phyloP scores from a whole-genome alignment of 2,329 filamentous ascomycete species.

The Xylaria polymorpha region DNA sequence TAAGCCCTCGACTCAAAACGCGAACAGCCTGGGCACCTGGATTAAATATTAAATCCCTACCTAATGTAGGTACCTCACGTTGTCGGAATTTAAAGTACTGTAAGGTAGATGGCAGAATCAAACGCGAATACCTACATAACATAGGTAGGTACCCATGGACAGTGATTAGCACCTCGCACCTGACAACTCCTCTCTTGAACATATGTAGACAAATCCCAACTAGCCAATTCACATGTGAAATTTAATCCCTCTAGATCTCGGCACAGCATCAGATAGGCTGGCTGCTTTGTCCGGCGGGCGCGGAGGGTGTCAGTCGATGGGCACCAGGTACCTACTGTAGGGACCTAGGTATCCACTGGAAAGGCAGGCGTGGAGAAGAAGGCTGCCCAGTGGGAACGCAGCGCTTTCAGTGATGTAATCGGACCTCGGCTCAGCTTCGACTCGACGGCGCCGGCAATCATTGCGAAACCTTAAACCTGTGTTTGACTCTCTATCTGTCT shows the following conservation, averaged over 20 bases:
- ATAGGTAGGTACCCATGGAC: too few species aligned
- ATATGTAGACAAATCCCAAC: not conserved
- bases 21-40: too few species aligned
- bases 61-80: too few species aligned
- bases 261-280: not conserved
- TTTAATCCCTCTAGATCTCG: constrained; percentile 4
- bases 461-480: constrained; percentile 33
- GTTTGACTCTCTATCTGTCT: not conserved
- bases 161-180: not conserved
- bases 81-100: too few species aligned
- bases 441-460: constrained; percentile 10
- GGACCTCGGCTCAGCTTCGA: constrained; percentile 46
- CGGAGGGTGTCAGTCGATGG: not conserved
- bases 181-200: not conserved
- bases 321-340: not conserved
- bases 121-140: not conserved
- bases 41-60: too few species aligned
- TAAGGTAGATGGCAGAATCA: not conserved
- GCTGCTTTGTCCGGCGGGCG: not conserved
- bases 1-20: too few species aligned
- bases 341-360: not conserved
- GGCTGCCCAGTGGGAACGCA: constrained; percentile 6
- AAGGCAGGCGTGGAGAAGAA: too few species aligned
- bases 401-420: constrained; percentile 46
- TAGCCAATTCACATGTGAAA: constrained; percentile 31